Conservation (phyloP, 768 basidiomycete species). For the Lepiota venenata region DNA sequence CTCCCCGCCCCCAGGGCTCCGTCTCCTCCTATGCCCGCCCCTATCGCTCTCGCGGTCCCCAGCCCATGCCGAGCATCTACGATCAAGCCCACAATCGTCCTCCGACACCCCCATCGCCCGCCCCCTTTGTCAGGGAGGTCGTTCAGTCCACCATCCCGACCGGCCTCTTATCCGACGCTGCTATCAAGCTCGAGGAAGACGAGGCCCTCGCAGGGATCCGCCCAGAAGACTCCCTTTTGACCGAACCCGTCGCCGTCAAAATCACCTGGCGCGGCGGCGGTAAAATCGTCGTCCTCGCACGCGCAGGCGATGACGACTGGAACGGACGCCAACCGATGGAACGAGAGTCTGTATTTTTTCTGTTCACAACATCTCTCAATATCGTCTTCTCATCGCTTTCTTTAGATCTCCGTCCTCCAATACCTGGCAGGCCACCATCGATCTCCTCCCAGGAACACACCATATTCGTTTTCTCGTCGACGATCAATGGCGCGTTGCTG, state of each 20-base stretch:
- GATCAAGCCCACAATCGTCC: constrained; percentile 17
- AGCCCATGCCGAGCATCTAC: constrained; percentile 47
- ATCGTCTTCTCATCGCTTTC: constrained; percentile 8
- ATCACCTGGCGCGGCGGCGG: constrained; percentile 69
- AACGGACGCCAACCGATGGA: constrained; percentile 66
- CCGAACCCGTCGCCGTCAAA: constrained; percentile 39
- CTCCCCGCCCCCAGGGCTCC: constrained; percentile 10
- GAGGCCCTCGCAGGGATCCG: constrained; percentile 5
- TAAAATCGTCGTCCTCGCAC: constrained; percentile 59
- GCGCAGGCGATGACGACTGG: constrained; percentile 77
- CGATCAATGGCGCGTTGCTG: constrained; percentile 76
- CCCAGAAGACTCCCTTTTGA: constrained; percentile 13
- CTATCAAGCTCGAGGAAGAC: constrained; percentile 12
- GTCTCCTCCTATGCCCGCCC: constrained; percentile 1
- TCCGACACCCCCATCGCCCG: constrained; percentile 15
- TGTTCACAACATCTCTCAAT: constrained; percentile 10
- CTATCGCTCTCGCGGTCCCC: constrained; percentile 21
- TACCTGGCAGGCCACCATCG: constrained; percentile 34
- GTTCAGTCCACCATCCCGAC: constrained; percentile 64
- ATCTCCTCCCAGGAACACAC: constrained; percentile 84
- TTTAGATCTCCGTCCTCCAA: constrained; percentile 28
- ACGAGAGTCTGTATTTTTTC: constrained; percentile 48
- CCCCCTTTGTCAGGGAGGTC: constrained; percentile 50
- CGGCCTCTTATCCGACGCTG: constrained; percentile 36
- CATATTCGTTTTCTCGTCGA: constrained; percentile 96